These are phyloP conservation scores for Parachlorella kessleri DNA, from an alignment of 139 green algal genomes.

Conservation along the genomic window DNA sequence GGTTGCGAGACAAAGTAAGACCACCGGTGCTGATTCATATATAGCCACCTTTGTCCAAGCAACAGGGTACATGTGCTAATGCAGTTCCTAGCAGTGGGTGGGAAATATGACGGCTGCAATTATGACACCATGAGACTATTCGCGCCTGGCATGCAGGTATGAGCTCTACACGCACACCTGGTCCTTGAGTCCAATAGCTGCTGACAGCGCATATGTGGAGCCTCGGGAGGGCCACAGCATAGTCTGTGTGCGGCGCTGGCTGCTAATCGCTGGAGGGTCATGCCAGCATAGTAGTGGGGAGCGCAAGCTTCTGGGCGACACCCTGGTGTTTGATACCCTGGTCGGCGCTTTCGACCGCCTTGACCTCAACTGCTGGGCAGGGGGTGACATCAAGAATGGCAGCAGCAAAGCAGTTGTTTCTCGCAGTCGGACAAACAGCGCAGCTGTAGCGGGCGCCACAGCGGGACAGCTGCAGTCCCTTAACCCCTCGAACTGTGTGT, in stretches of 20 bases:
- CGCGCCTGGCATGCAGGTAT: slow-evolving; percentile 5
- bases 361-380: background rate
- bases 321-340: background rate
- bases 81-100: background rate
- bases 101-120: too few relatives aligned
- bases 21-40: too few relatives aligned
- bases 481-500: slow-evolving; percentile 26
- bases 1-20: too few relatives aligned
- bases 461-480: background rate
- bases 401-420: too few relatives aligned
- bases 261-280: background rate
- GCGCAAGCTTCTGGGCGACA: background rate
- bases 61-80: too few relatives aligned
- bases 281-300: background rate
- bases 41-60: too few relatives aligned
- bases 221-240: slow-evolving; percentile 41
- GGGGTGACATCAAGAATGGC: too few relatives aligned
- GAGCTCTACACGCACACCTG: slow-evolving; percentile 5
- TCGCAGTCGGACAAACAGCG: too few relatives aligned
- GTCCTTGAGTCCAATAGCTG: too few relatives aligned
- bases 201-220: too few relatives aligned
- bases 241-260: background rate
- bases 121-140: too few relatives aligned
- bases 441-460: background rate
- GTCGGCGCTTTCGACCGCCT: background rate